phyloP scores from a whole-genome alignment of 768 basidiomycete species.

The Suillus subalutaceus region DNA sequence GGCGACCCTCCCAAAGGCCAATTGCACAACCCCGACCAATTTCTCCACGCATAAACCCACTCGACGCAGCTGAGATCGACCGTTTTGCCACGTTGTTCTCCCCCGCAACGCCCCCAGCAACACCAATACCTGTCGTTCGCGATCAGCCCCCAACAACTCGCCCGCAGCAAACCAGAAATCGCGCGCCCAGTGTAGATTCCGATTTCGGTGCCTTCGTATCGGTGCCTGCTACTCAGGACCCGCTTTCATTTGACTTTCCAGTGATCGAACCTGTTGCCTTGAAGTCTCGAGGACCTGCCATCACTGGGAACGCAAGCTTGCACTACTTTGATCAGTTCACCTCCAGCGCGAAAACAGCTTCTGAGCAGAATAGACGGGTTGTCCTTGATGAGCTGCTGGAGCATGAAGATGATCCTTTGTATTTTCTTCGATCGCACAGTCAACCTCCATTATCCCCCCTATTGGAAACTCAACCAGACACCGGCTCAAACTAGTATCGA shows the following conservation, averaged over 20 bases:
- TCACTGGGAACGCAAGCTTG: slow-evolving; percentile 31
- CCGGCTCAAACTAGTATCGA: slow-evolving; percentile 17
- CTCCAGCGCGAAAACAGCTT: slow-evolving; percentile 55
- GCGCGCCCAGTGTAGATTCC: slow-evolving; percentile 36
- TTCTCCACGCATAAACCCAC: neutral
- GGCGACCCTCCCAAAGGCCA: neutral
- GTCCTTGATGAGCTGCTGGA: slow-evolving; percentile 66
- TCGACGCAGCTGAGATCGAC: slow-evolving; percentile 36
- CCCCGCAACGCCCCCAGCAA: slow-evolving; percentile 38
- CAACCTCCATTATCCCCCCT: slow-evolving; percentile 27
- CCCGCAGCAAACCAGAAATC: slow-evolving; percentile 15
- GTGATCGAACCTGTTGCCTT: neutral
- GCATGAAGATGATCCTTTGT: slow-evolving; percentile 73
- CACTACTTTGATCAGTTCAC: slow-evolving; percentile 66
- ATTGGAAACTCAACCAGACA: slow-evolving; percentile 33
- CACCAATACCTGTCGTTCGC: slow-evolving; percentile 18
- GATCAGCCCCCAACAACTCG: neutral
- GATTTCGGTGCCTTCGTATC: slow-evolving; percentile 69
- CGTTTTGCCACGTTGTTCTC: slow-evolving; percentile 48
- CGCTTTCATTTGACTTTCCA: slow-evolving; percentile 34
- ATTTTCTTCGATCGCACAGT: slow-evolving; percentile 45
- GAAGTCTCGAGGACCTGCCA: neutral
- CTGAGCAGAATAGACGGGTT: slow-evolving; percentile 51
- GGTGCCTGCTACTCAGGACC: slow-evolving; percentile 55
- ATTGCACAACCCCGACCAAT: slow-evolving; percentile 3